Conservation (phyloP, 805 yeast species). For the Saccharomycopsis sp. region DNA sequence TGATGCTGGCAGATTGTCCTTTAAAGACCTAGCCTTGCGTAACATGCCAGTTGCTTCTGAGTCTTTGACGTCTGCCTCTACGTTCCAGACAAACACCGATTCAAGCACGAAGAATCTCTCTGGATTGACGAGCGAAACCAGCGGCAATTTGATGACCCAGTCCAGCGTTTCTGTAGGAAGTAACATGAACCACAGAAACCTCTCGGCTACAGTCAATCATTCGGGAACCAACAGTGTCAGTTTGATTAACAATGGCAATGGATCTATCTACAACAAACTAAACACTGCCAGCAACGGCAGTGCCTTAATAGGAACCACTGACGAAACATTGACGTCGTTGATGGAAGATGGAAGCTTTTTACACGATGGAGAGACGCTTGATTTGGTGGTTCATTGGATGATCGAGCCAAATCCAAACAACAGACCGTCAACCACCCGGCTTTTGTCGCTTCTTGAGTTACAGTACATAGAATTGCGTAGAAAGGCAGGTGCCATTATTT, state of each 20-base stretch:
- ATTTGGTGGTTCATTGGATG: constrained; percentile 81
- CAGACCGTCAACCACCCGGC: constrained; percentile 72
- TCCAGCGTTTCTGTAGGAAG: background rate
- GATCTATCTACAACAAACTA: background rate
- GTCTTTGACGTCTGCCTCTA: constrained; percentile 1
- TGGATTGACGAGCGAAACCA: constrained; percentile 4
- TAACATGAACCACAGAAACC: background rate
- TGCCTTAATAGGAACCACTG: background rate
- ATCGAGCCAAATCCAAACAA: constrained; percentile 72
- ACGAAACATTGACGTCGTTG: background rate
- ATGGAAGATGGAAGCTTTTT: constrained; percentile 43
- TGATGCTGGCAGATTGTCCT: constrained; percentile 84
- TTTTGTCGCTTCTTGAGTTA: constrained; percentile 66
- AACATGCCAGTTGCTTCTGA: background rate
- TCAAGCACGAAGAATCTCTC: background rate
- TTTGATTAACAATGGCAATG: no score
- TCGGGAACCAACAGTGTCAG: background rate
- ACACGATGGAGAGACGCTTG: constrained; percentile 66
- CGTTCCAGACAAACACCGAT: background rate
- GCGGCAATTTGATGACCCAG: background rate
- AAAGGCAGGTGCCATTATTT: constrained; percentile 88
- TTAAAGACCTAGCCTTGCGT: constrained; percentile 50
- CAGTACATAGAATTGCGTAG: constrained; percentile 70
- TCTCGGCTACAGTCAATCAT: background rate
- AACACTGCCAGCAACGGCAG: background rate